phyloP scores from a whole-genome alignment of 176 grass and related monocot genomes.

The Bothriochloa decipiens region DNA sequence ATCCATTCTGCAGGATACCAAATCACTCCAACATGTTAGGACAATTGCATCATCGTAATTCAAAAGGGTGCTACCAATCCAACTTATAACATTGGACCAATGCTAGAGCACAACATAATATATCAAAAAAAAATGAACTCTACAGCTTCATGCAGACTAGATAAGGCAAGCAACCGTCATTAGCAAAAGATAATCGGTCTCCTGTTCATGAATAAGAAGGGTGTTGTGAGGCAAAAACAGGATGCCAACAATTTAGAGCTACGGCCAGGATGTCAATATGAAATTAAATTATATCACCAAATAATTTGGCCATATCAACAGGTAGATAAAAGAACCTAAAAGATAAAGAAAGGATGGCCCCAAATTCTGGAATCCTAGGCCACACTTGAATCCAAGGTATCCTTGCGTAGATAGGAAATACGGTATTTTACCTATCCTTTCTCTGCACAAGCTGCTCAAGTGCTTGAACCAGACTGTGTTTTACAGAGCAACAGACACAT shows the following conservation, averaged over 20 bases:
- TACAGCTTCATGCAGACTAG: not conserved
- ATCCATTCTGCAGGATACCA: slow-evolving; percentile 72
- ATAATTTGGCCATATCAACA: not conserved
- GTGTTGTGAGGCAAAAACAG: slow-evolving; percentile 16
- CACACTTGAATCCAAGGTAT: not conserved
- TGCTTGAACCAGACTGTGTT: slow-evolving; percentile 96
- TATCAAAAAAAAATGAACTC: not conserved
- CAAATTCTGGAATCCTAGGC: not conserved
- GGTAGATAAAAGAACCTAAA: not conserved
- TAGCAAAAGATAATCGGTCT: not conserved
- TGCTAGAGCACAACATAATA: slow-evolving; percentile 1
- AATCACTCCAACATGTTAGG: slow-evolving; percentile 39
- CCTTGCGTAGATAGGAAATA: not conserved
- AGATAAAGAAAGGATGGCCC: slow-evolving; percentile 15
- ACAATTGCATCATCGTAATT: slow-evolving; percentile 7
- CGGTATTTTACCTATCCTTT: slow-evolving; percentile 71
- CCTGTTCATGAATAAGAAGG: not conserved
- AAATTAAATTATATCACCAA: not conserved
- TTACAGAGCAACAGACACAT: slow-evolving; percentile 93
- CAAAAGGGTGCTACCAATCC: slow-evolving; percentile 16
- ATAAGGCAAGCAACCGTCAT: slow-evolving; percentile 19
- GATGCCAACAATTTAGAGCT: not conserved
- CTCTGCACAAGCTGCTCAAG: slow-evolving; percentile 93
- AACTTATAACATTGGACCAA: slow-evolving; percentile 19
- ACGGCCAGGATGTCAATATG: slow-evolving; percentile 9